phyloP scores from a whole-genome alignment of 2,329 filamentous ascomycete species.

The Trichoderma atrobrunneum region DNA sequence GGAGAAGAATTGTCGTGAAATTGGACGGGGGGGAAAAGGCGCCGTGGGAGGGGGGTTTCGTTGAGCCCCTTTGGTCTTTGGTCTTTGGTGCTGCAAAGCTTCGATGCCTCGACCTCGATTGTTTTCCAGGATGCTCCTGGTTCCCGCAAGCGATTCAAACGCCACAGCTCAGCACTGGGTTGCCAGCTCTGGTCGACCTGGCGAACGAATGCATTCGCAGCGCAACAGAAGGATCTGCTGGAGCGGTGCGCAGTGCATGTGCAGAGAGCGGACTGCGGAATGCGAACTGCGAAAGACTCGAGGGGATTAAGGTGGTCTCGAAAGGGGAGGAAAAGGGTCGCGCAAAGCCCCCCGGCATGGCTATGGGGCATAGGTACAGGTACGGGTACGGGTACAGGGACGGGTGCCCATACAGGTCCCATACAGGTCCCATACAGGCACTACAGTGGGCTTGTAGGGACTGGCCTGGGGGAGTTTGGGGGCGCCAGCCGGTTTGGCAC shows the following conservation, averaged over 20 bases:
- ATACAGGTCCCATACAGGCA: background rate
- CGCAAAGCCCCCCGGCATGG: conserved; percentile 2
- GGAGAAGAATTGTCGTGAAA: background rate
- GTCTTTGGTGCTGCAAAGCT: conserved; percentile 7
- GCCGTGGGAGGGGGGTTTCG: conserved; percentile 3
- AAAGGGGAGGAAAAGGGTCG: conserved; percentile 19
- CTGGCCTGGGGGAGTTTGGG: conserved; percentile 4
- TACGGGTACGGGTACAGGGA: background rate
- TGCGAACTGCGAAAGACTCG: conserved; percentile 9
- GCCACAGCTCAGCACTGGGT: conserved; percentile 15
- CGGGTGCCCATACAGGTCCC: background rate
- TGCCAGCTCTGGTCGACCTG: conserved; percentile 12
- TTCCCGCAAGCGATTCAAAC: conserved; percentile 6
- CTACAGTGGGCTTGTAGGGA: conserved; percentile 2
- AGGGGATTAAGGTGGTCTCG: conserved; percentile 11
- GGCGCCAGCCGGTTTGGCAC: conserved; percentile 15
- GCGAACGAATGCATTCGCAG: conserved; percentile 12
- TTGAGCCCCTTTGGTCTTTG: background rate
- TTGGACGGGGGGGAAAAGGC: conserved; percentile 5
- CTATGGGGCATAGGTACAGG: background rate
- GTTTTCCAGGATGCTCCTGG: conserved; percentile 10
- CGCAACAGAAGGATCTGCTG: conserved; percentile 4
- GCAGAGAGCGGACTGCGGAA: conserved; percentile 9
- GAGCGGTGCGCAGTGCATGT: background rate
- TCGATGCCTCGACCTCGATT: conserved; percentile 4